Base-by-base conservation (phyloP, 495 filamentous ascomycete species). In the Trichocladium antarcticum region DNA sequence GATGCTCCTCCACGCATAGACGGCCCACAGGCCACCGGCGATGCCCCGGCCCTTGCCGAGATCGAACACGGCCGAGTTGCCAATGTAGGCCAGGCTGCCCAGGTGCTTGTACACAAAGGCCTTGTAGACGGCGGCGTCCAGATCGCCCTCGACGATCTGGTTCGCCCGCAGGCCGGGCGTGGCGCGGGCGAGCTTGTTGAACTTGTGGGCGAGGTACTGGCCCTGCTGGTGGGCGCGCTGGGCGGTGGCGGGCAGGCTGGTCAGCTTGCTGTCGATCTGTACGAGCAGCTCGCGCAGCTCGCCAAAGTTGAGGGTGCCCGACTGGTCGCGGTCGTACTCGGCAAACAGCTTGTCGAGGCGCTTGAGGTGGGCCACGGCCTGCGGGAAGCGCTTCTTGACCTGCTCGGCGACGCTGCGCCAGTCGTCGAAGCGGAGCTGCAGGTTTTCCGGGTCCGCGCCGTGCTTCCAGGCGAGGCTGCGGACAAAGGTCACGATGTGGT, bases 161-260 rank as follows among this genome's bases (percentile, higher is more conserved):
- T 97, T 97, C 20, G 79, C 77, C 31, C 57, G 59, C 59, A 97
- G 66, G 3, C 89, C 92, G 0, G 86, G 83, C 0, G 83, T 74
- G 1, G 84, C 81, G 35, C 83, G 75, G 2, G 89, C 87, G 32
- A 97, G 74, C 70, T 92, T 90, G 67, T 89, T 94, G 66, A 99
- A 82, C 67, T 99, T 99, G 40, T 81, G 82, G 10, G 82, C 93
- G 0, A 99, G 82, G 62, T 99, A 99, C 57, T 83, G 72, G 9
- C 93, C 93, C 65, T 99, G 93, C 65, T 99, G 93, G 63, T 97
- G 85, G 6, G 93, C 93, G 42, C 93, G 83, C 65, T 99, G 93
- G n/a, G 93, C 93, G 0, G 93, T 89, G 4, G 87, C 87, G 1
- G 85, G 84, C 12, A 96, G 64, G 39, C 81, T 87, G 12, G 86